Evolutionary conservation across 371 early-diverging fungal species (phyloP), one percentile per base, ranked within the genome.

Genomic region (Mycotypha africana): DNA sequence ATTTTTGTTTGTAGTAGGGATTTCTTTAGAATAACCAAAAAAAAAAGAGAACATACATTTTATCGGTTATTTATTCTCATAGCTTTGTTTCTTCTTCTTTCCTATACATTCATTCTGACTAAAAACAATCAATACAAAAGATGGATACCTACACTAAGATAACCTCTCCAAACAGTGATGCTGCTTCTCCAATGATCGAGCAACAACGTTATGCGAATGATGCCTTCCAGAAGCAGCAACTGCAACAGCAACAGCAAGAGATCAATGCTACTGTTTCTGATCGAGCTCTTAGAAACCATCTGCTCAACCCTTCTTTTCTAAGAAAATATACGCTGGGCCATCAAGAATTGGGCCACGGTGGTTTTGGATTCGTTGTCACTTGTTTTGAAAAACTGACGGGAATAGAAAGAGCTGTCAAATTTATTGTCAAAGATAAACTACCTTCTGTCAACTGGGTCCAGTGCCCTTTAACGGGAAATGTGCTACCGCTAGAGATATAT

Each of bases 301-400:
- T 42, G 6, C 45, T 82, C 1, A 51, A 65, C 14, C 65, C 74
- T 16, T 74, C 66, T 12, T 84, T 86, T 42, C 21, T 48, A 9
- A 42, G 57, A 28, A 65, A 78, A 40, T 86, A 85, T 51, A 51
- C 53, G 0, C 52, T 86, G 6, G 74, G 76, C 20, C n/a, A n/a
- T n/a, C 79, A 82, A 45, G 84, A 84, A 56, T 80, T 91, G 11
- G 89, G 89, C 16, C 79, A 74, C 24, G 91, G 91, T 39, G 91
- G 87, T 4, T 89, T 85, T 57, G 91, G 91, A 20, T 86, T 86
- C 57, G 89, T 88, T 2, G 67, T 84, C 19, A 66, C 81, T 5
- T 84, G 83, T 12, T 58, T 65, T n/a, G 76, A 85, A 37, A 56
- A 58, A n/a, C 37, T 59, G 22, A 73, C 70, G 28, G 62, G 69